Evolutionary conservation across 192 early-diverging fungal species (phyloP), one percentile per base, ranked within the genome.

Genomic region (Podila epicladia): DNA sequence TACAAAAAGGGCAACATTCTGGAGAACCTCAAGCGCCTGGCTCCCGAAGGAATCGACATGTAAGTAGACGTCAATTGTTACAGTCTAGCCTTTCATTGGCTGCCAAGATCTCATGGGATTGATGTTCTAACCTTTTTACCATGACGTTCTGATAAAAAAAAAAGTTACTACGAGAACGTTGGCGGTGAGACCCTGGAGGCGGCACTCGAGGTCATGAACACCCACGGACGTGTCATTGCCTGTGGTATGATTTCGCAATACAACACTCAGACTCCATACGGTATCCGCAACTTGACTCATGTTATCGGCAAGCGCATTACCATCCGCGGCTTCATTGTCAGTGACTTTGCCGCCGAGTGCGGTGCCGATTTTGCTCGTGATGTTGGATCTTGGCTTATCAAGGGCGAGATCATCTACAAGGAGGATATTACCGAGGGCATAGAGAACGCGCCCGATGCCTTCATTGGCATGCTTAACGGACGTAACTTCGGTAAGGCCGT

Each of bases 181-280:
- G 95, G 77, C 41, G 95, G 94, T 51, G 89, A 92, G 76, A 87
- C 32, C 87, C 96, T 20, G 94, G 96, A 38, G 89, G 90, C 13
- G 93, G 93, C 84, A 4, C 82, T 97, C 35, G 75, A 82, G 19
- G 73, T 86, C 57, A 86, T 93, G 83, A 95, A 95, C 74, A 37
- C 20, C 9, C 70, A 85, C 50, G 93, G 89, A 2, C 91, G 95
- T 53, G 83, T 96, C 61, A 70, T 91, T 50, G 86, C 85, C 9
- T 95, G 92, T 73, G 94, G 94, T 37, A 89, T 89, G 82, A 94
- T 94, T 70, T 90, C 92, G 5, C 88, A 90, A 61, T 95, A 95
- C 84, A 87, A 94, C 73, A 74, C 82, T 49, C 82, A 84, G 9
- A 41, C 73, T 53, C 64, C 82, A 13, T 90, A 93, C 63, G 84